Evolutionary conservation across 352 stramenopile genomes (phyloP), one percentile per base, ranked within the genome.

Genomic region (Bremia lactucae): DNA sequence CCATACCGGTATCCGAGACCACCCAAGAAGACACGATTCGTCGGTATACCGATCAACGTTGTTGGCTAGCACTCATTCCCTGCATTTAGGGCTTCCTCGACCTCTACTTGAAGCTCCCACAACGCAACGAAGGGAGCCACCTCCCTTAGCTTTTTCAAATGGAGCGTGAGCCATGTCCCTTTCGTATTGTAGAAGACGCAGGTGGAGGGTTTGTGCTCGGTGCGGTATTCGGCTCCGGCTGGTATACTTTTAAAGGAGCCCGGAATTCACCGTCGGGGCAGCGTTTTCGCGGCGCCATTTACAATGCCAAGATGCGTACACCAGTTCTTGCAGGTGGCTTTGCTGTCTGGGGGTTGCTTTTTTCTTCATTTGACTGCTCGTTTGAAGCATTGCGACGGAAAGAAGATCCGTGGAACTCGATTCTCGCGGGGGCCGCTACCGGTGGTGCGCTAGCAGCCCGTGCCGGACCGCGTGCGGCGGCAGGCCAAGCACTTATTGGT

Each of bases 401-500:
- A 72, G 96, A 99, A 78, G 96, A 99, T 79, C 93, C 96, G 29
- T 99, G 95, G 95, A 99, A 99, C 66, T 97, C 94, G n/a, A 99
- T 99, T 49, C 63, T 98, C 26, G 91, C 87, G 21, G 96, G 96
- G 18, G 95, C 92, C 10, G 87, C 90, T 33, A 99, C 96, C 0
- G 96, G 95, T 64, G 95, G 95, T 35, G 82, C 97, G 19, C 73
- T 99, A 10, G 95, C 95, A 18, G 88, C 94, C 13, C 81, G 96
- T 34, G 95, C 94, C 2, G 95, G 95, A 11, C 88, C 94, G 0
- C 95, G 92, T 15, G 93, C 91, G 1, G 95, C 95, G 21, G 91
- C 89, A 1, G 84, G 84, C 23, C 93, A 96, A 24, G 95, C 95
- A 7, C 63, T 96, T 19, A 94, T 98, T 42, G 95, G 96, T 53